These are phyloP conservation scores for Saccharomycopsis synnaedendra DNA, from an alignment of 805 yeast genomes.

Conservation along the genomic window DNA sequence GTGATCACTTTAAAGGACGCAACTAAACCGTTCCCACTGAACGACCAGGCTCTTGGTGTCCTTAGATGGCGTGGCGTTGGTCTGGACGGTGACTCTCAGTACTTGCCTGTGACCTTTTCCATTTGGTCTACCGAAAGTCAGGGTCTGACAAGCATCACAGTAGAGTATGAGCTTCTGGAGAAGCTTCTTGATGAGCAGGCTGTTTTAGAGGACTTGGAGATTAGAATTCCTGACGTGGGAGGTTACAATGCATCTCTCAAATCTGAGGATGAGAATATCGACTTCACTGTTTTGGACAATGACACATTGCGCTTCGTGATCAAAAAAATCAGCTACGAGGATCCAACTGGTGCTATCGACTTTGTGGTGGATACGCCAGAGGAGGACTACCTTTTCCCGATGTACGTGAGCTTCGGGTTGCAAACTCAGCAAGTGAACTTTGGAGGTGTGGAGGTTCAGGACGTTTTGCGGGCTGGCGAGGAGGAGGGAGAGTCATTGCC, in stretches of 20 bases:
- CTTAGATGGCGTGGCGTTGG: slow-evolving; percentile 83
- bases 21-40: slow-evolving; percentile 75
- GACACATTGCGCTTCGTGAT: slow-evolving; percentile 64
- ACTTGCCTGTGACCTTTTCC: slow-evolving; percentile 61
- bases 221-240: slow-evolving; percentile 55
- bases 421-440: slow-evolving; percentile 40
- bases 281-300: slow-evolving; percentile 52
- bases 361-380: slow-evolving; percentile 61
- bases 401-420: slow-evolving; percentile 53
- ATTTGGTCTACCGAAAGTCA: slow-evolving; percentile 70
- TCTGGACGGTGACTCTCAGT: slow-evolving; percentile 40
- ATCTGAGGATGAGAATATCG: slow-evolving; percentile 36
- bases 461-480: slow-evolving; percentile 37
- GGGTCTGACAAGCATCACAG: slow-evolving; percentile 58
- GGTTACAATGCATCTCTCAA: slow-evolving; percentile 41
- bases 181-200: slow-evolving; percentile 31
- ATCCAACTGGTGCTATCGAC: slow-evolving; percentile 65
- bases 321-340: slow-evolving; percentile 38
- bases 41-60: slow-evolving; percentile 84
- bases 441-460: slow-evolving; percentile 55
- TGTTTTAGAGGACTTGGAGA: slow-evolving; percentile 27
- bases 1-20: slow-evolving; percentile 68
- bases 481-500: slow-evolving; percentile 47
- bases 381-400: slow-evolving; percentile 85
- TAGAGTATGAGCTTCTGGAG: slow-evolving; percentile 73